A percentile compares a stretch with the other conserved stretches of the same genome.
These are phyloP conservation scores for Hsuehochloa calcarea DNA, from an alignment of 176 grass and related monocot species.

Conservation along the genomic window DNA sequence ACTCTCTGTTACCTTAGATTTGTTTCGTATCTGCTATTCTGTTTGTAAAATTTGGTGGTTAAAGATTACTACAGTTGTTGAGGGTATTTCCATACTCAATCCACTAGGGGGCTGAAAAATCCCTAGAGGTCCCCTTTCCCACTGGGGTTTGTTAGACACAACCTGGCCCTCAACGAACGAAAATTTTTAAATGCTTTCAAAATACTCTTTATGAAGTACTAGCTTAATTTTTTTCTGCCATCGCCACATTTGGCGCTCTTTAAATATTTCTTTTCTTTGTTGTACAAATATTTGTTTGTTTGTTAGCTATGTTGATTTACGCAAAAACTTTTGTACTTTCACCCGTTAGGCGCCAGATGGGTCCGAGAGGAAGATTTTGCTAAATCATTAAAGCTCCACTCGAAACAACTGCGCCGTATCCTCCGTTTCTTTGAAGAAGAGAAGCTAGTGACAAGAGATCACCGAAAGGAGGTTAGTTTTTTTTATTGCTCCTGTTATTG, in stretches of 20 bases:
- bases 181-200: not conserved
- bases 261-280: not conserved
- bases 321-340: not conserved
- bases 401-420: constrained; percentile 77
- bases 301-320: constrained; percentile 21
- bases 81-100: not conserved
- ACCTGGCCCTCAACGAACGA: not conserved
- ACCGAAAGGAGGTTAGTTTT: constrained; percentile 88
- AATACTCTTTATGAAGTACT: not conserved
- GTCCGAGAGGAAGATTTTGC: constrained; percentile 96
- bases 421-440: constrained; percentile 98
- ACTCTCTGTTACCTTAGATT: not conserved
- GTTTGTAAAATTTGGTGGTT: not conserved
- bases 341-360: constrained; percentile 72
- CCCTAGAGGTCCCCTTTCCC: not conserved
- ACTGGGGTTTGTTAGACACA: not conserved
- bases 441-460: constrained; percentile 86
- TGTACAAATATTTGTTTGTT: not conserved
- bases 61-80: not conserved
- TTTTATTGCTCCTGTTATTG: constrained; percentile 19
- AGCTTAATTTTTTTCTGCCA: not conserved
- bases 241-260: not conserved
- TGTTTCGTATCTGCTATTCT: not conserved
- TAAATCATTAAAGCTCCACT: constrained; percentile 86
- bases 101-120: not conserved